Percentiles rank a stretch among this genome's conserved stretches.
These are phyloP conservation scores for Geotrichum siamense DNA, from an alignment of 1,139 yeast species.

Conservation along the genomic window DNA sequence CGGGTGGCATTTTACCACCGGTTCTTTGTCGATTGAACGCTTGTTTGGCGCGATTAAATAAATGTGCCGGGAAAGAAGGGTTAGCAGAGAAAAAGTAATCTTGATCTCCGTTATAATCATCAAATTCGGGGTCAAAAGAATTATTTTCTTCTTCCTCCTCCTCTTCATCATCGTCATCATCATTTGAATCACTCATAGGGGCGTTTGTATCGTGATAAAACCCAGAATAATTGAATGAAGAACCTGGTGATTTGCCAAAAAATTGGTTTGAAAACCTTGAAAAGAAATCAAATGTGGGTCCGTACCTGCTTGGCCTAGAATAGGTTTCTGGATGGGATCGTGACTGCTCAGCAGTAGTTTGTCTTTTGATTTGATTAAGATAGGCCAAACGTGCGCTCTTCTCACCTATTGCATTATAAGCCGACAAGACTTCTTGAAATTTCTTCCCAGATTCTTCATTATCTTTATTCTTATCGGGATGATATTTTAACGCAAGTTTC, in stretches of 20 bases:
- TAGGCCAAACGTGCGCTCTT: not conserved
- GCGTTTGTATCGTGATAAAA: too few relatives aligned
- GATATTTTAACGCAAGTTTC: constrained; percentile 63
- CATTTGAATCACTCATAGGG: too few relatives aligned
- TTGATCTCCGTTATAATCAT: not conserved
- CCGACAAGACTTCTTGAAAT: constrained; percentile 78
- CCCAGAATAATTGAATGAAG: too few relatives aligned
- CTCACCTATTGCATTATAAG: constrained; percentile 73
- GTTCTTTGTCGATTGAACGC: not conserved
- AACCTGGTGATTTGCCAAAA: too few relatives aligned
- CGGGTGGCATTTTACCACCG: not conserved
- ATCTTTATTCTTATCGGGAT: constrained; percentile 90
- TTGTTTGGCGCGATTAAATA: not conserved
- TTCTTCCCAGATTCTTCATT: constrained; percentile 55
- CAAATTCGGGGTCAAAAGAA: not conserved
- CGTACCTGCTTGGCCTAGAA: too few relatives aligned
- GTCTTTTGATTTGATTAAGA: too few relatives aligned
- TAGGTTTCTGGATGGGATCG: too few relatives aligned
- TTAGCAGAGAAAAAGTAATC: not conserved
- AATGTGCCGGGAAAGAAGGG: not conserved
- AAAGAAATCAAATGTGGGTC: too few relatives aligned
- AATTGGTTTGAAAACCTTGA: too few relatives aligned
- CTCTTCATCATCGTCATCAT: too few relatives aligned
- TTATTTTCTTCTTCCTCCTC: too few relatives aligned
- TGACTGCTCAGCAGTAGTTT: too few relatives aligned